These are phyloP conservation scores for Aspergillus phoenicis DNA, from an alignment of 2,329 filamentous ascomycete species.

Conservation along the genomic window DNA sequence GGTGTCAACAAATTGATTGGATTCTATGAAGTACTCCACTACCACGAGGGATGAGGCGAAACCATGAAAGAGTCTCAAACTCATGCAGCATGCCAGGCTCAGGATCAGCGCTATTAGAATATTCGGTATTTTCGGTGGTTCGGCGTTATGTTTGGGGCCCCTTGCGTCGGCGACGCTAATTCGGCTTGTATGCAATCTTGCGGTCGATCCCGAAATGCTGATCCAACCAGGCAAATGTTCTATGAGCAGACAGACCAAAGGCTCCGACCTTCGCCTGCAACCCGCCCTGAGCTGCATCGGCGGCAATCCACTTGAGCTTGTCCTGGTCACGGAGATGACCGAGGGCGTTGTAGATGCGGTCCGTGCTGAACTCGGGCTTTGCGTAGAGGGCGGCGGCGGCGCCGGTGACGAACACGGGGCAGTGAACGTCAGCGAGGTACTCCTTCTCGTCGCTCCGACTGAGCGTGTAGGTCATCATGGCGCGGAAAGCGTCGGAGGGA, in stretches of 20 bases:
- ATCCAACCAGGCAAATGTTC: background rate
- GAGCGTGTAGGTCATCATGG: background rate
- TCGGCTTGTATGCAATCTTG: no score
- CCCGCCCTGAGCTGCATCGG: background rate
- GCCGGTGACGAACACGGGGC: slow-evolving; percentile 11
- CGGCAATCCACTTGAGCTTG: slow-evolving; percentile 1
- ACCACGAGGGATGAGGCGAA: no score
- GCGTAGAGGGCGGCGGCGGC: slow-evolving; percentile 5
- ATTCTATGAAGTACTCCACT: no score
- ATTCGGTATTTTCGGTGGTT: no score
- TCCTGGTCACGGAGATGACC: slow-evolving; percentile 3
- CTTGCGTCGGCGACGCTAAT: no score
- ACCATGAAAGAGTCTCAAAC: no score
- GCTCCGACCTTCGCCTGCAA: slow-evolving; percentile 9
- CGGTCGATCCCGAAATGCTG: background rate
- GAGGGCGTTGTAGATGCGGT: background rate
- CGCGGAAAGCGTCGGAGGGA: slow-evolving; percentile 4
- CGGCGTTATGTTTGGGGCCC: no score
- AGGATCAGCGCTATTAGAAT: no score
- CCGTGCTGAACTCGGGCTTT: background rate
- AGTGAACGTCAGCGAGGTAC: slow-evolving; percentile 7
- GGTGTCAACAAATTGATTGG: no score
- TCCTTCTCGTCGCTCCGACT: background rate
- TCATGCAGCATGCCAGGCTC: no score
- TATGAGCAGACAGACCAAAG: background rate